These are phyloP conservation scores for Schizophyllum amplum DNA, from an alignment of 1,284 basidiomycete species.

Conservation along the genomic window DNA sequence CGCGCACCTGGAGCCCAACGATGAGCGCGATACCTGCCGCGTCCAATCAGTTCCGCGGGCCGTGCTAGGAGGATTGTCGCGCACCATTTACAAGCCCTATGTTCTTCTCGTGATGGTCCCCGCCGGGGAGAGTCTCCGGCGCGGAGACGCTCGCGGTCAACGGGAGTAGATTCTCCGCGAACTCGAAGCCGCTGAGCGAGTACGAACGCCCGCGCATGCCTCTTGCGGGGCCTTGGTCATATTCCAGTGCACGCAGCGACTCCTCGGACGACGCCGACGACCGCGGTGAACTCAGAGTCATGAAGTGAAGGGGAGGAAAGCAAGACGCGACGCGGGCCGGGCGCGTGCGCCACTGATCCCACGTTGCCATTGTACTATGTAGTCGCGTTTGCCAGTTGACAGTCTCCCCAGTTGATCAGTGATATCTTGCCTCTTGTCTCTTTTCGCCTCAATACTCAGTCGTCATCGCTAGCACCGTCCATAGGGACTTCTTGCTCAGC, in stretches of 20 bases:
- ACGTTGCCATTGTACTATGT: background rate
- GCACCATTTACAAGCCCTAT: conserved; percentile 73
- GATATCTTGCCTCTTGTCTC: too few species aligned
- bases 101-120: conserved; percentile 50
- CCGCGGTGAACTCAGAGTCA: background rate
- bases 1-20: conserved; percentile 67
- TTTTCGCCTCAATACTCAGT: too few species aligned
- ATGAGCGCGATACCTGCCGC: conserved; percentile 72
- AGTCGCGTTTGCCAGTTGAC: too few species aligned
- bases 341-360: background rate
- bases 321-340: background rate
- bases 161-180: conserved; percentile 66
- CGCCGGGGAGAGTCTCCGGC: conserved; percentile 39
- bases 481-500: too few species aligned
- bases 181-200: conserved; percentile 74
- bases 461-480: too few species aligned
- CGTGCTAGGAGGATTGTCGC: conserved; percentile 16
- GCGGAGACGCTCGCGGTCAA: conserved; percentile 69
- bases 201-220: conserved; percentile 41
- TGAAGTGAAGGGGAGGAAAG: background rate
- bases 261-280: conserved; percentile 41
- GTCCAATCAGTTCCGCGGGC: conserved; percentile 3
- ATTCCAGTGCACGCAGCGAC: conserved; percentile 69
- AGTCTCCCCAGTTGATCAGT: background rate
- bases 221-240: conserved; percentile 50